Base-by-base conservation (phyloP, 2,329 filamentous ascomycete genomes). In the Botryotinia globosa region DNA sequence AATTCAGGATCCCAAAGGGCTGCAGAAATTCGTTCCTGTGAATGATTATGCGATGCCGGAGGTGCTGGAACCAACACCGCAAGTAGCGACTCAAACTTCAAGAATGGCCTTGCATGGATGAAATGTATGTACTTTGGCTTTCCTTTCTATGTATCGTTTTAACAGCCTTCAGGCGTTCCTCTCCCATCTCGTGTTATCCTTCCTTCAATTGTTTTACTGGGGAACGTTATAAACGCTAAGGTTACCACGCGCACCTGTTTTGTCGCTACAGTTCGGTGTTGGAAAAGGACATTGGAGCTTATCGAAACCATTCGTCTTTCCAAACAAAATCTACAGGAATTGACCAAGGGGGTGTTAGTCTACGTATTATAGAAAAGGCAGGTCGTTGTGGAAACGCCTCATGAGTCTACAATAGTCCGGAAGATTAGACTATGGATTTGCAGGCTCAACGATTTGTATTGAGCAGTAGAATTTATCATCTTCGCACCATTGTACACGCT, bases 71-170 rank as follows among this genome's bases (percentile, higher is more conserved):
- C 51, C n/a, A 1, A n/a, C 18, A 18, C 51, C n/a, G 3, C 14
- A 56, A 4, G 3, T 18, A 29, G 12, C 0, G 12, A 18, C 0
- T 4, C 14, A 18, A n/a, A 29, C 3, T n/a, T 6, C 18, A 18
- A 4, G 2, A 29, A 29, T 56, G n/a, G 3, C 1, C 7, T 18
- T 56, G n/a, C 16, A 56, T 6, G 14, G n/a, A 9, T 29, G 14
- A 29, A 56, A 18, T 3, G n/a, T 56, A 18, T 56, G 14, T 56
- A 4, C 5, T 3, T 7, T 56, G 0, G n/a, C 3, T 16, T 9
- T 56, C 16, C 7, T 18, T 56, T 6, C 3, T 29, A 56, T 32
- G n/a, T 7, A 32, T 29, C 1, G 5, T 29, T 8, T 8, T 56
- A 29, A 56, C 6, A 3, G 14, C 1, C 1, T 32, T 29, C n/a